Conservation (phyloP, 257 asterid genomes). For the Nicotiana otophora region DNA sequence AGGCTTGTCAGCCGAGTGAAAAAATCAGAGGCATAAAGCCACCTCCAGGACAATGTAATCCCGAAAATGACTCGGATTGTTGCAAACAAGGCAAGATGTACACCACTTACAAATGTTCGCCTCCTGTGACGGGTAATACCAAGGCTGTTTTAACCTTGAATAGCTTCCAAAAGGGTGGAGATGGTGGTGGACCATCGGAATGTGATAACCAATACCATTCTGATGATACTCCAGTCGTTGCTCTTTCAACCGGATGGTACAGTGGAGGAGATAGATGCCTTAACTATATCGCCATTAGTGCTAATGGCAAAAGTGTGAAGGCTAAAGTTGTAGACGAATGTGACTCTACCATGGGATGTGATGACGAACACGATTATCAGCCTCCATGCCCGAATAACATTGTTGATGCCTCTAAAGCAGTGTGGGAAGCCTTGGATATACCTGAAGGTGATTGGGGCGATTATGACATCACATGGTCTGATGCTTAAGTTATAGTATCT, state of each 20-base stretch:
- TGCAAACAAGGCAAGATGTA: slow-evolving; percentile 27
- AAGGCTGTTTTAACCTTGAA: slow-evolving; percentile 34
- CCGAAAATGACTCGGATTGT: slow-evolving; percentile 31
- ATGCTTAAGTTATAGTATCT: slow-evolving; percentile 12
- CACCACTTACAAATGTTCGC: slow-evolving; percentile 39
- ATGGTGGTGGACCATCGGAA: slow-evolving; percentile 39
- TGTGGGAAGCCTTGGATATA: slow-evolving; percentile 38
- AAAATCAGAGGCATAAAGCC: slow-evolving; percentile 28
- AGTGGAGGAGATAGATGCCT: slow-evolving; percentile 10
- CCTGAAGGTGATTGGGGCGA: slow-evolving; percentile 27
- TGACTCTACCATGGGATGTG: slow-evolving; percentile 46
- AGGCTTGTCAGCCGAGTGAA: slow-evolving; percentile 37
- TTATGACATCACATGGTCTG: slow-evolving; percentile 35
- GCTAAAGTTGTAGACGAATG: slow-evolving; percentile 46
- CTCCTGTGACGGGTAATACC: slow-evolving; percentile 18
- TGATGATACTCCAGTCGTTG: slow-evolving; percentile 29
- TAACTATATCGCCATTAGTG: slow-evolving; percentile 18
- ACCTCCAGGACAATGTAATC: slow-evolving; percentile 40
- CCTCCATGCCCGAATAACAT: slow-evolving; percentile 45
- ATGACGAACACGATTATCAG: slow-evolving; percentile 35
- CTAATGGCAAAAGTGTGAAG: slow-evolving; percentile 27
- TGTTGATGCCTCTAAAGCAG: slow-evolving; percentile 40
- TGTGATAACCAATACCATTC: slow-evolving; percentile 36
- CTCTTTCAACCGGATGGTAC: slow-evolving; percentile 43
- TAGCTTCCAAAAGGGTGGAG: slow-evolving; percentile 40